Conservation (phyloP, 2,329 filamentous ascomycete species). For the Plectosphaerella plurivora region DNA sequence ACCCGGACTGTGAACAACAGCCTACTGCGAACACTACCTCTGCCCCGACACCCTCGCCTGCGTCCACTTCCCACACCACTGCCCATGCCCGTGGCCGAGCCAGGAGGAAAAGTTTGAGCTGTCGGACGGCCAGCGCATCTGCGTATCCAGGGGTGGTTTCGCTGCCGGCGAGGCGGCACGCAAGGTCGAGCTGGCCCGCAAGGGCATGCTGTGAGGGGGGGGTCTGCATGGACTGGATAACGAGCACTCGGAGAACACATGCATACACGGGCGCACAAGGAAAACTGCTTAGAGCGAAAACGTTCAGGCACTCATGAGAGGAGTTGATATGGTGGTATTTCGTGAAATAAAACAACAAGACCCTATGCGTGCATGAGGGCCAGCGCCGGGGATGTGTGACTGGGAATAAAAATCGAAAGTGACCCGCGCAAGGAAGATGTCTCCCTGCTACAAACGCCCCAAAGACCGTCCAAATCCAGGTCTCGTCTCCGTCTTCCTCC, state of each 20-base stretch:
- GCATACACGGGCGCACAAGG: background rate
- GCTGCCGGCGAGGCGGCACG: constrained; percentile 65
- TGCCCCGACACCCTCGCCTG: constrained; percentile 93
- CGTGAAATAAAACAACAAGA: too few relatives aligned
- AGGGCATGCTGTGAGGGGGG: constrained; percentile 60
- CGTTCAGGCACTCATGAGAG: background rate
- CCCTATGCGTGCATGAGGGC: too few relatives aligned
- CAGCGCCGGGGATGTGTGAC: too few relatives aligned
- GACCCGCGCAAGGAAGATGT: background rate
- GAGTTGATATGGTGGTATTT: constrained; percentile 1
- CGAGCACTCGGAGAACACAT: background rate
- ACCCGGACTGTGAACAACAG: constrained; percentile 31
- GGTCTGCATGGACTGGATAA: background rate
- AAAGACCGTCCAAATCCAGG: background rate
- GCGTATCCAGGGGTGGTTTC: constrained; percentile 71
- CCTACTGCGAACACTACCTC: constrained; percentile 88
- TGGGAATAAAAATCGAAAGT: constrained; percentile 1
- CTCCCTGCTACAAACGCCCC: background rate
- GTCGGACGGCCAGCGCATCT: constrained; percentile 67
- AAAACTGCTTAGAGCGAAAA: background rate
- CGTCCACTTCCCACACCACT: constrained; percentile 95
- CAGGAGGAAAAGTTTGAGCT: constrained; percentile 76
- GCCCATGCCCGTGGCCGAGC: constrained; percentile 78
- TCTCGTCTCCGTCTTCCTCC: background rate
- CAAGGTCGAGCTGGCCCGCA: constrained; percentile 76